phyloP scores from a whole-genome alignment of 768 basidiomycete genomes.

The Flagelloscypha sp. region DNA sequence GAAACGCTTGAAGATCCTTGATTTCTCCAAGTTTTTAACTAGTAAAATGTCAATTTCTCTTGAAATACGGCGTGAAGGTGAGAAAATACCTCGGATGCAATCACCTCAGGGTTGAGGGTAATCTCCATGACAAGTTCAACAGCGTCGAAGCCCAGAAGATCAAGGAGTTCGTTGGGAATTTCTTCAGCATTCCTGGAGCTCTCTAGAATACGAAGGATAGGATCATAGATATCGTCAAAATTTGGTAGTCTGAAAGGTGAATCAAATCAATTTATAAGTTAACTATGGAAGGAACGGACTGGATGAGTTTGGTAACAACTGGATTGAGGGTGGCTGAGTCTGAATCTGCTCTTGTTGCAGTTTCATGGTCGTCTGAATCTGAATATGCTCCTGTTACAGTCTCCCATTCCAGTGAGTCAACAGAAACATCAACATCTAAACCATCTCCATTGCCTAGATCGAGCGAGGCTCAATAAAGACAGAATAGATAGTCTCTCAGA shows the following conservation, averaged over 20 bases:
- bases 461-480: neutral
- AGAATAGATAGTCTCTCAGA: neutral
- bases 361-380: too few relatives aligned
- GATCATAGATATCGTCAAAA: constrained; percentile 15
- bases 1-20: neutral
- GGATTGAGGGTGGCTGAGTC: neutral
- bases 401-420: neutral
- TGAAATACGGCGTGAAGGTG: constrained; percentile 3
- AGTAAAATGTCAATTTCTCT: neutral
- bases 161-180: constrained; percentile 70
- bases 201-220: constrained; percentile 32
- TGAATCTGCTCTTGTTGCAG: too few relatives aligned
- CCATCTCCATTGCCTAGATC: neutral
- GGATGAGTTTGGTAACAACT: neutral
- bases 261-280: neutral
- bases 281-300: neutral
- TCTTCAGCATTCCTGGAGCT: constrained; percentile 52
- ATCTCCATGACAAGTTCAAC: constrained; percentile 73
- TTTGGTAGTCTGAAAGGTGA: constrained; percentile 17
- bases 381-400: too few relatives aligned
- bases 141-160: constrained; percentile 77
- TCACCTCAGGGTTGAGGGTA: constrained; percentile 42
- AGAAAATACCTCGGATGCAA: constrained; percentile 42
- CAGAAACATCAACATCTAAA: neutral
- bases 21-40: too few relatives aligned